Evolutionary conservation across 179 eudicot species (phyloP).

Genomic region (Corrigiola litoralis): DNA sequence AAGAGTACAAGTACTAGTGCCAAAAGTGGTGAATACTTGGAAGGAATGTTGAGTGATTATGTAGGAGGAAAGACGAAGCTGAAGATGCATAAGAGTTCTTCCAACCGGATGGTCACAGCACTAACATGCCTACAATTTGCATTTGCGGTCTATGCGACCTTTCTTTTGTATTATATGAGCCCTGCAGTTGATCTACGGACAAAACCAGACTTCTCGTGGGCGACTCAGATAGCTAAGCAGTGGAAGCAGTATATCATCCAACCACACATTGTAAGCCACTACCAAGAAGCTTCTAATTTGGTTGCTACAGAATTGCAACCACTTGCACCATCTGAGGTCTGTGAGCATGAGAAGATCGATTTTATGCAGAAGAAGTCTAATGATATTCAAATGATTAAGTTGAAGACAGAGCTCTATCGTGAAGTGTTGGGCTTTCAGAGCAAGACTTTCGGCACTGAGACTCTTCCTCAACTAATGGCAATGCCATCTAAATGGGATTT

Average conservation of each 20-base stretch:
- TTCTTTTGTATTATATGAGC: conserved; percentile 80
- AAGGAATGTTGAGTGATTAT: conserved; percentile 68
- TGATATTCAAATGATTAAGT: conserved; percentile 70
- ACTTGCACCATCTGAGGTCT: conserved; percentile 37
- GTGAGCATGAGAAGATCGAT: conserved; percentile 82
- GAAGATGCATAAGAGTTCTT: conserved; percentile 41
- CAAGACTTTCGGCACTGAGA: conserved; percentile 50
- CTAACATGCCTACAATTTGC: conserved; percentile 81
- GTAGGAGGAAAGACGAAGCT: conserved; percentile 44
- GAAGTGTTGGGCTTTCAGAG: conserved; percentile 60
- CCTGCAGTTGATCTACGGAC: conserved; percentile 63
- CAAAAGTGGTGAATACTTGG: conserved; percentile 67
- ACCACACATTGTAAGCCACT: conserved; percentile 54
- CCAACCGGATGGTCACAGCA: conserved; percentile 57
- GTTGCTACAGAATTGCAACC: conserved; percentile 28
- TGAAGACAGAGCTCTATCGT: conserved; percentile 70
- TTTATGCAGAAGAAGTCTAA: conserved; percentile 79
- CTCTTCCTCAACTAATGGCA: conserved; percentile 58
- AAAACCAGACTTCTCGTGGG: conserved; percentile 87
- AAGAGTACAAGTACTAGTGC: conserved; percentile 30
- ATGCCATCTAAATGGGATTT: conserved; percentile 81
- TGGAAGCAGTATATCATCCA: conserved; percentile 63
- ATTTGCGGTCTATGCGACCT: conserved; percentile 83
- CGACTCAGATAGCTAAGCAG: conserved; percentile 58
- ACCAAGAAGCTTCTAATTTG: conserved; percentile 46